Conservation (phyloP, 495 filamentous ascomycete genomes). For the Sabuloglossum arenarium region DNA sequence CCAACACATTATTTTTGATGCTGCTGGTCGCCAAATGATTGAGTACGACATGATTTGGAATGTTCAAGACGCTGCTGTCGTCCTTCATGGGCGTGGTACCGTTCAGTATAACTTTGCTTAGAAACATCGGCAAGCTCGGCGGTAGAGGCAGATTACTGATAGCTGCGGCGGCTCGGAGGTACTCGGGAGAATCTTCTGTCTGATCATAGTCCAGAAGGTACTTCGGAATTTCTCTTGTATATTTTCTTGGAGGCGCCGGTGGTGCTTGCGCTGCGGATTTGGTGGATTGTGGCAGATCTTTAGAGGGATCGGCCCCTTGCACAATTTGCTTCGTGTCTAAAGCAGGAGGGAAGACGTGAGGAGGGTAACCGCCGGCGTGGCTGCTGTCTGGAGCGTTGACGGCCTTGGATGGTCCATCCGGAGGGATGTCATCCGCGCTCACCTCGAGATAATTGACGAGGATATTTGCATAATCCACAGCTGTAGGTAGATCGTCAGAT, state of each 20-base stretch:
- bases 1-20: conserved; percentile 87
- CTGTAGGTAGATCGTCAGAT: conserved; percentile 70
- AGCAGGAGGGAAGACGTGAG: conserved; percentile 24
- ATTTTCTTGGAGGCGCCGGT: conserved; percentile 12
- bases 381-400: conserved; percentile 1
- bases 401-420: conserved; percentile 5
- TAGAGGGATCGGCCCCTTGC: conserved; percentile 8
- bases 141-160: conserved; percentile 60
- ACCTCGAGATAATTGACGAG: conserved; percentile 96
- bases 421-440: conserved; percentile 47
- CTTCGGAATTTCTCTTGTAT: conserved; percentile 48
- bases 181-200: conserved; percentile 50
- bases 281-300: background rate
- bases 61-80: conserved; percentile 85
- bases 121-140: conserved; percentile 72
- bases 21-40: conserved; percentile 97
- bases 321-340: conserved; percentile 12
- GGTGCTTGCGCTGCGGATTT: conserved; percentile 1
- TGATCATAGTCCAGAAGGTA: conserved; percentile 75
- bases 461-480: conserved; percentile 91
- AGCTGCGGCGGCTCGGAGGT: conserved; percentile 45
- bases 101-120: conserved; percentile 88
- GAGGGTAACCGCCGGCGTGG: background rate
- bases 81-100: conserved; percentile 81
- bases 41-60: conserved; percentile 91